phyloP scores from a whole-genome alignment of 78 protist genomes.

The Polysphondylium violaceum region DNA sequence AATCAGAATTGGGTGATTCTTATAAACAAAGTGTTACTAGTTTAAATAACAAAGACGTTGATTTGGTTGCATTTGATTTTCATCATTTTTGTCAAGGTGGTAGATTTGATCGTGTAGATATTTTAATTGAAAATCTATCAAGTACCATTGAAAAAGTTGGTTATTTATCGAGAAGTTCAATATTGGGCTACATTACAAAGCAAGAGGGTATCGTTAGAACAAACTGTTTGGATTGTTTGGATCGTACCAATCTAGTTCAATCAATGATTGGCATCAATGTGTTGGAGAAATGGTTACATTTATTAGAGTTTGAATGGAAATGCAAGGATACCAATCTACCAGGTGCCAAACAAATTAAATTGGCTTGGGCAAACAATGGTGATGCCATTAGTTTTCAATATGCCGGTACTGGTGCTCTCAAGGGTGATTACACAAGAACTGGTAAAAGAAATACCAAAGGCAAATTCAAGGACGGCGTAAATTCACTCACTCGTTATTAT shows the following conservation, averaged over 20 bases:
- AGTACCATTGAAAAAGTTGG: constrained; percentile 19
- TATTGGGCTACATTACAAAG: neutral
- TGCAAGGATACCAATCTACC: neutral
- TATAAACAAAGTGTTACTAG: constrained; percentile 13
- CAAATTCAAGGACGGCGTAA: constrained; percentile 84
- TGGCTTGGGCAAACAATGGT: constrained; percentile 94
- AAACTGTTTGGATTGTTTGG: constrained; percentile 97
- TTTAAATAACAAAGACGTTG: neutral
- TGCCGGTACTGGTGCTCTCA: constrained; percentile 91
- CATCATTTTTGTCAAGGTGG: constrained; percentile 74
- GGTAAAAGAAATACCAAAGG: constrained; percentile 87
- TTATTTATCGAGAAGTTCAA: constrained; percentile 12
- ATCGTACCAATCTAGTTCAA: constrained; percentile 96
- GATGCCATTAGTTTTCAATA: constrained; percentile 88
- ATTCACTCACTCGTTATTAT: constrained; percentile 86
- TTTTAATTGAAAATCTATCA: constrained; percentile 22
- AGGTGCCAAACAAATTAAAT: constrained; percentile 32
- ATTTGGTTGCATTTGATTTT: constrained; percentile 54
- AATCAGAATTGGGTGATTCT: constrained; percentile 51
- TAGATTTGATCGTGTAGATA: constrained; percentile 63
- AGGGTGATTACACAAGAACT: constrained; percentile 89
- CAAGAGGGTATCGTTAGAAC: constrained; percentile 91
- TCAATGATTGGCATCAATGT: constrained; percentile 46
- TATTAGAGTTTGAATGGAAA: constrained; percentile 1
- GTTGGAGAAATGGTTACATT: constrained; percentile 3